These are phyloP conservation scores for Alternaria postmessia DNA, from an alignment of 2,329 filamentous ascomycete genomes.

Conservation along the genomic window DNA sequence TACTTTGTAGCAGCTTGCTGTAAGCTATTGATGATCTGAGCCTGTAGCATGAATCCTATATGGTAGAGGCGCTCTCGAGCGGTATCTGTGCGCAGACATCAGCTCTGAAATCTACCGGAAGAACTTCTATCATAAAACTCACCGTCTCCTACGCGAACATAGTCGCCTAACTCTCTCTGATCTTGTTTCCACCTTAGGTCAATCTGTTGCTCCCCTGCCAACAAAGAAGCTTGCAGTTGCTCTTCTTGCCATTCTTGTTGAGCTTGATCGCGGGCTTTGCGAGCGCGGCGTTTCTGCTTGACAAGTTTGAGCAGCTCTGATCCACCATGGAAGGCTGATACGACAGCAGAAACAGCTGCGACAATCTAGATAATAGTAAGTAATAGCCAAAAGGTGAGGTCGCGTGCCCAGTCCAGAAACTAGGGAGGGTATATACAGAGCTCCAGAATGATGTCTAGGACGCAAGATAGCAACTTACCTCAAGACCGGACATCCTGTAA, in stretches of 20 bases:
- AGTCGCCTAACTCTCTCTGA: slow-evolving; percentile 46
- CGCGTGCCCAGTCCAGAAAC: not conserved
- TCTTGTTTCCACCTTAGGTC: slow-evolving; percentile 44
- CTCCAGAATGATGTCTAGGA: not conserved
- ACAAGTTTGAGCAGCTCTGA: slow-evolving; percentile 50
- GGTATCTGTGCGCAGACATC: slow-evolving; percentile 33
- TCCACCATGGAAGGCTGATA: slow-evolving; percentile 54
- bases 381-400: not conserved
- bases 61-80: slow-evolving; percentile 50
- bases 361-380: slow-evolving; percentile 41
- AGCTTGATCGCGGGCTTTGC: slow-evolving; percentile 35
- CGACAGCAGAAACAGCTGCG: slow-evolving; percentile 53
- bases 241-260: slow-evolving; percentile 48
- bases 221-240: slow-evolving; percentile 50
- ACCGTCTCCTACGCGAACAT: slow-evolving; percentile 52
- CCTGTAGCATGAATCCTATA: slow-evolving; percentile 52
- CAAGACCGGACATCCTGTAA: slow-evolving; percentile 36
- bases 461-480: slow-evolving; percentile 31
- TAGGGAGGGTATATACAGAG: not conserved
- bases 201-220: slow-evolving; percentile 49
- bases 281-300: slow-evolving; percentile 43
- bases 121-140: slow-evolving; percentile 27
- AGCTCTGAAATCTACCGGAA: slow-evolving; percentile 6
- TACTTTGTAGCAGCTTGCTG: slow-evolving; percentile 48
- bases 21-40: slow-evolving; percentile 51